A percentile compares a stretch with the other conserved stretches of the same genome.
Evolutionary conservation across 495 filamentous ascomycete genomes (phyloP).

Genomic region (Penicillium pancosmium): DNA sequence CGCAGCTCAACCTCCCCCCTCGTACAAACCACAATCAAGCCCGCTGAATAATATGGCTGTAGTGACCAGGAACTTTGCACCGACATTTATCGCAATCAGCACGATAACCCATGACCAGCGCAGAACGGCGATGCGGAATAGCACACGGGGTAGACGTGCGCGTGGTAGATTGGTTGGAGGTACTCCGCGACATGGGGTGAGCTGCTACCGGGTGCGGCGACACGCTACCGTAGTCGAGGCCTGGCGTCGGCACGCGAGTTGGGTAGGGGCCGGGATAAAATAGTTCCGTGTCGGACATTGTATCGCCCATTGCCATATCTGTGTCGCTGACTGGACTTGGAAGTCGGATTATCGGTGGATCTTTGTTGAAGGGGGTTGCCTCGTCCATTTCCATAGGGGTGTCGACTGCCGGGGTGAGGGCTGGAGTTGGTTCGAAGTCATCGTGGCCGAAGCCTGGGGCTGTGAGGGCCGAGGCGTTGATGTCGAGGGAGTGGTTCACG

Average conservation of each 20-base stretch:
- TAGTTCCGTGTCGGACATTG: not conserved
- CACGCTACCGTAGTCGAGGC: conserved; percentile 23
- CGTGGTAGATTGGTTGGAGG: not conserved
- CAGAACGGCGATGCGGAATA: conserved; percentile 24
- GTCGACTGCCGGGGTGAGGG: not conserved
- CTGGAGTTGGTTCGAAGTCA: not conserved
- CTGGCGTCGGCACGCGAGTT: conserved; percentile 25
- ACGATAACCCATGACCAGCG: conserved; percentile 81
- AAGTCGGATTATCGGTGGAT: conserved; percentile 40
- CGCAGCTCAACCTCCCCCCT: not conserved
- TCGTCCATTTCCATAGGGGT: conserved; percentile 14
- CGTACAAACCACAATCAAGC: not conserved
- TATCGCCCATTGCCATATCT: conserved; percentile 48
- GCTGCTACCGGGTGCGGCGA: conserved; percentile 28
- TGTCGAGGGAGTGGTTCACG: conserved; percentile 34
- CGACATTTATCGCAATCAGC: conserved; percentile 86
- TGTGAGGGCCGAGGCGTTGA: conserved; percentile 23
- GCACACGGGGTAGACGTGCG: not conserved
- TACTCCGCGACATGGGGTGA: not conserved
- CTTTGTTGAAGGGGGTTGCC: not conserved
- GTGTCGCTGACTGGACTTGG: conserved; percentile 74
- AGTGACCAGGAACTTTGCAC: conserved; percentile 79
- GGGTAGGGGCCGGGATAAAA: not conserved
- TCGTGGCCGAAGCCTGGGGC: conserved; percentile 25
- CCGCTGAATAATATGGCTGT: conserved; percentile 71